Evolutionary conservation across 2,329 filamentous ascomycete species (phyloP), one percentile per base, ranked within the genome.

Genomic region (Calonectria pseudoturangicola): DNA sequence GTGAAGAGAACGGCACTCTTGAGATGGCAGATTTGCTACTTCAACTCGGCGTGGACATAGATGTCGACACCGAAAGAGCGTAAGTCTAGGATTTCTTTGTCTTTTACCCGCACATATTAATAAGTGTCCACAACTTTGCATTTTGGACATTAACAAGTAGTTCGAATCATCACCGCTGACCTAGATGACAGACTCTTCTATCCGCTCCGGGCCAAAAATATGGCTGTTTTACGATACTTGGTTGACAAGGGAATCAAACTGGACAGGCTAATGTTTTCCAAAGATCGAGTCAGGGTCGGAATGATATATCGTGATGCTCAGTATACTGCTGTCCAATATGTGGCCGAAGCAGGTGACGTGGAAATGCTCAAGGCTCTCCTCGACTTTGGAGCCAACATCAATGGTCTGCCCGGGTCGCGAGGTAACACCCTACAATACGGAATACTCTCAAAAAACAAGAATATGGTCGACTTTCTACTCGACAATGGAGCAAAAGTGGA

Each of bases 11-110:
- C 8, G 60, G 60, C 6, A 30, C 60, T 30, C 60, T 64, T 39
- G 60, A 64, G 25, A 47, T 64, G 18, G 60, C 60, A 4, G 60
- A 64, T 36, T 18, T 50, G 60, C 43, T 64, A 3, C 60, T 64
- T 18, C 13, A 33, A 1, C 45, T 47, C 4, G 60, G 60, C 8
- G 43, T 64, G 2, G 43, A 64, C 5, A 64, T 64, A 7, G 50
- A 64, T 33, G 7, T 10, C 33, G 43, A 50, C 16, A 64, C 43
- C 15, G 60, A 64, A 30, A 2, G 1, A 5, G 60, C 60, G 60
- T 64, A 48, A 36, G 60, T 64, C 28, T 6, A n/a, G 4, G 25
- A 15, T 30, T n/a, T 2, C 9, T 36, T 36, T 36, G 21, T 36
- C 10, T 36, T 36, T 36, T 36, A 13, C 10, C 8, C 8, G 6